phyloP scores from a whole-genome alignment of 192 early-diverging fungal genomes.

The Podila clonocystis region DNA sequence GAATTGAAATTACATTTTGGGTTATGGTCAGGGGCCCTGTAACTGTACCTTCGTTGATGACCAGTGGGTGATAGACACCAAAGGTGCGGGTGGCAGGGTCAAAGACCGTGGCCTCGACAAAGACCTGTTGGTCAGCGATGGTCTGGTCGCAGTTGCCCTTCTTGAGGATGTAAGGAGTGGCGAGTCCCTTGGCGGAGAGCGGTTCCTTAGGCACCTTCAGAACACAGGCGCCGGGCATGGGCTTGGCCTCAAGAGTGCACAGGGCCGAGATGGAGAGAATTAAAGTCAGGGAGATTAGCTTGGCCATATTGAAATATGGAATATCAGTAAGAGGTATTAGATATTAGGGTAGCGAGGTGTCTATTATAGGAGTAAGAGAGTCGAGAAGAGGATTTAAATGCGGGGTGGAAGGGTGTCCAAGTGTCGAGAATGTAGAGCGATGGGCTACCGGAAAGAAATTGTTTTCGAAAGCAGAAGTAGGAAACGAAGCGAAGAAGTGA shows the following conservation, averaged over 20 bases:
- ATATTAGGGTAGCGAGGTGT: not conserved
- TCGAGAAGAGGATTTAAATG: too few species aligned
- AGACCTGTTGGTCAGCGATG: slow-evolving; percentile 24
- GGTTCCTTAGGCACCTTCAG: slow-evolving; percentile 31
- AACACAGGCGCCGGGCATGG: slow-evolving; percentile 21
- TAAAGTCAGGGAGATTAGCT: slow-evolving; percentile 1
- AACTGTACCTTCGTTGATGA: slow-evolving; percentile 17
- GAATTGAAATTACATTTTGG: too few species aligned
- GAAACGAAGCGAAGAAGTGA: too few species aligned
- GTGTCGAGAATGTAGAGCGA: too few species aligned
- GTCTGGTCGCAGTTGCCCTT: slow-evolving; percentile 48
- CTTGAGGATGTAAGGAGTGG: slow-evolving; percentile 36
- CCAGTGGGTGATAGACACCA: slow-evolving; percentile 31
- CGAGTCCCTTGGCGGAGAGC: slow-evolving; percentile 21
- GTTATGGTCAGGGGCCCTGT: too few species aligned
- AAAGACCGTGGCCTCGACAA: slow-evolving; percentile 41
- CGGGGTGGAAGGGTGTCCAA: too few species aligned
- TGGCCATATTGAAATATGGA: slow-evolving; percentile 6
- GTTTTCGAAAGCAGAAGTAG: too few species aligned
- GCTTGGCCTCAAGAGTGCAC: slow-evolving; percentile 5
- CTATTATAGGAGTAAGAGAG: too few species aligned
- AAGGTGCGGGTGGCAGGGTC: slow-evolving; percentile 25
- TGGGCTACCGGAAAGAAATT: too few species aligned
- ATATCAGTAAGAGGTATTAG: not conserved
- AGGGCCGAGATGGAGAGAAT: not conserved